Percentiles rank a stretch among this genome's conserved stretches.
Evolutionary conservation across 257 asterid genomes (phyloP).

Genomic region (Solanum appendiculatum): DNA sequence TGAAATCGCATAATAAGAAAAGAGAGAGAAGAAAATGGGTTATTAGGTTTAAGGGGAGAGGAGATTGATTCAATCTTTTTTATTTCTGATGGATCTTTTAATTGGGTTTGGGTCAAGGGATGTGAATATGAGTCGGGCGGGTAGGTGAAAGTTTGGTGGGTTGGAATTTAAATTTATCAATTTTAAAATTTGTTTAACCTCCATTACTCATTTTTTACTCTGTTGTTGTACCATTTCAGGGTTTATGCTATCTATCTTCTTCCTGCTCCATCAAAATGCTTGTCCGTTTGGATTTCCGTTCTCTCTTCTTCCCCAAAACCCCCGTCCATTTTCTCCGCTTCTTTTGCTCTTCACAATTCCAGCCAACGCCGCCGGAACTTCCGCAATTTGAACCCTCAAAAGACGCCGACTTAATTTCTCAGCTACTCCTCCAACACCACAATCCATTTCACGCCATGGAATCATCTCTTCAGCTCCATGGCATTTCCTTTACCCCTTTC

Average conservation of each 20-base stretch:
- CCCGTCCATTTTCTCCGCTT: background rate
- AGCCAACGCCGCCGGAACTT: conserved; percentile 23
- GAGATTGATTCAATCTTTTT: no score
- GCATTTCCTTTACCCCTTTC: conserved; percentile 44
- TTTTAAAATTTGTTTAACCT: no score
- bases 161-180: no score
- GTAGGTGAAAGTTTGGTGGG: no score
- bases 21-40: no score
- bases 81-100: no score
- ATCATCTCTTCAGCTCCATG: conserved; percentile 69
- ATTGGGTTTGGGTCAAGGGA: no score
- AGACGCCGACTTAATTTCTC: conserved; percentile 63
- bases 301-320: background rate
- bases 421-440: conserved; percentile 62
- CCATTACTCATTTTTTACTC: no score
- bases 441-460: conserved; percentile 91
- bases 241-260: background rate
- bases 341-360: background rate
- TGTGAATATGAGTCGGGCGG: no score
- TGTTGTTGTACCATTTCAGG: background rate
- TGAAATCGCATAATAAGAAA: no score
- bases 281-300: background rate
- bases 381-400: conserved; percentile 42
- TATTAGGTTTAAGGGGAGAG: no score
- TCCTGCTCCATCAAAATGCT: background rate